Conservation (phyloP, 352 stramenopile genomes). For the Globisporangium paddicum region DNA sequence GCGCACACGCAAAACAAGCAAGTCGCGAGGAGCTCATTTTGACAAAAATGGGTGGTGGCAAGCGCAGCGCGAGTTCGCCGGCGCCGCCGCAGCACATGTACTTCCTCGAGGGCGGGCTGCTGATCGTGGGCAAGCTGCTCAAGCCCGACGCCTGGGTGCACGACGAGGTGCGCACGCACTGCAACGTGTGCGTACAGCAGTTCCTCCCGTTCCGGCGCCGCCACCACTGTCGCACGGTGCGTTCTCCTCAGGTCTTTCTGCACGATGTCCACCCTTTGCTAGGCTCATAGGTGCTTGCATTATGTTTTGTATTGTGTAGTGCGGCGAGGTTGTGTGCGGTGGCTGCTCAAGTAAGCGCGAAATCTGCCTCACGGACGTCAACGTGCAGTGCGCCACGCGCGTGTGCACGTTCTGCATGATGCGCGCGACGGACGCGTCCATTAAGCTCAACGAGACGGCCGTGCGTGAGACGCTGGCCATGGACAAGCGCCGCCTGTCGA, state of each 20-base stretch:
- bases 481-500: slow-evolving; percentile 20
- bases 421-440: slow-evolving; percentile 62
- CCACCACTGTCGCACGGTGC: slow-evolving; percentile 70
- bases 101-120: slow-evolving; percentile 63
- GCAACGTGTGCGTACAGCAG: slow-evolving; percentile 78
- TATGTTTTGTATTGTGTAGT: slow-evolving; percentile 19
- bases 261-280: too few species aligned
- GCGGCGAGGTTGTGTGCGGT: slow-evolving; percentile 68
- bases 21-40: neutral
- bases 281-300: neutral
- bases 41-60: slow-evolving; percentile 13
- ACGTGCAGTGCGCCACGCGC: slow-evolving; percentile 70
- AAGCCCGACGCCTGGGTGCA: slow-evolving; percentile 66
- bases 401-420: slow-evolving; percentile 83
- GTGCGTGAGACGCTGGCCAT: slow-evolving; percentile 33
- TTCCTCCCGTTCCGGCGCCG: slow-evolving; percentile 74
- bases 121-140: slow-evolving; percentile 67
- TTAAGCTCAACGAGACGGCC: slow-evolving; percentile 45
- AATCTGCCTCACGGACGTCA: slow-evolving; percentile 73
- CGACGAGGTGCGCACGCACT: slow-evolving; percentile 67
- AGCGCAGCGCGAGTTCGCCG: slow-evolving; percentile 10
- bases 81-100: slow-evolving; percentile 55
- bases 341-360: slow-evolving; percentile 69
- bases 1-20: too few species aligned
- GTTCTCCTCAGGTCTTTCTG: too few species aligned